Percentiles rank a stretch among this genome's conserved stretches.
These are phyloP conservation scores for Chrysopogon serrulatus DNA, from an alignment of 176 grass and related monocot genomes.

Conservation along the genomic window DNA sequence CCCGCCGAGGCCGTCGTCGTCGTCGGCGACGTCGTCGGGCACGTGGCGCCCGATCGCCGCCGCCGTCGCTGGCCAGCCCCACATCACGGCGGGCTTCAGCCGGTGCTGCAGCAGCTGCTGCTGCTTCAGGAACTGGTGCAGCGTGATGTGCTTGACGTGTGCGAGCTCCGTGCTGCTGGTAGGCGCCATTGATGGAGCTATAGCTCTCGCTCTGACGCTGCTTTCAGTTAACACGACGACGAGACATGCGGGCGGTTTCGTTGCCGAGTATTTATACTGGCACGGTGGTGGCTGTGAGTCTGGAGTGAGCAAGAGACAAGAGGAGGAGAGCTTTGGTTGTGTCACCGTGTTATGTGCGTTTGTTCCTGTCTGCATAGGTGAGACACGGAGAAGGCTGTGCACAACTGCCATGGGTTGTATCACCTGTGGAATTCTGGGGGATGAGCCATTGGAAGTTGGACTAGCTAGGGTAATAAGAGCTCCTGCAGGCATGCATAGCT, in stretches of 20 bases:
- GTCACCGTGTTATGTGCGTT: slow-evolving; percentile 31
- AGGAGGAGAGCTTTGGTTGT: slow-evolving; percentile 16
- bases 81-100: slow-evolving; percentile 42
- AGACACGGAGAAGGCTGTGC: slow-evolving; percentile 1
- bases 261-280: slow-evolving; percentile 32
- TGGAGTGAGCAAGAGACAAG: neutral
- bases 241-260: slow-evolving; percentile 7
- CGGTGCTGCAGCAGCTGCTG: slow-evolving; percentile 18
- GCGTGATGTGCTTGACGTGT: slow-evolving; percentile 15
- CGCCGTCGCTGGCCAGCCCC: slow-evolving; percentile 28
- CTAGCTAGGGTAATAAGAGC: neutral
- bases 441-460: neutral
- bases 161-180: neutral
- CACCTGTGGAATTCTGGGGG: slow-evolving; percentile 18
- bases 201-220: neutral
- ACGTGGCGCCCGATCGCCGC: neutral
- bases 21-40: neutral
- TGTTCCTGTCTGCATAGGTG: slow-evolving; percentile 28
- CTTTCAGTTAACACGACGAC: neutral
- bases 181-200: slow-evolving; percentile 20
- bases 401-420: slow-evolving; percentile 30
- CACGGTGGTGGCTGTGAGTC: neutral
- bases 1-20: slow-evolving; percentile 25
- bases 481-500: neutral
- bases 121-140: slow-evolving; percentile 38